A percentile compares a stretch with the other conserved stretches of the same genome.
phyloP scores from a whole-genome alignment of 2,329 filamentous ascomycete species.

The Clathrospora elynae region DNA sequence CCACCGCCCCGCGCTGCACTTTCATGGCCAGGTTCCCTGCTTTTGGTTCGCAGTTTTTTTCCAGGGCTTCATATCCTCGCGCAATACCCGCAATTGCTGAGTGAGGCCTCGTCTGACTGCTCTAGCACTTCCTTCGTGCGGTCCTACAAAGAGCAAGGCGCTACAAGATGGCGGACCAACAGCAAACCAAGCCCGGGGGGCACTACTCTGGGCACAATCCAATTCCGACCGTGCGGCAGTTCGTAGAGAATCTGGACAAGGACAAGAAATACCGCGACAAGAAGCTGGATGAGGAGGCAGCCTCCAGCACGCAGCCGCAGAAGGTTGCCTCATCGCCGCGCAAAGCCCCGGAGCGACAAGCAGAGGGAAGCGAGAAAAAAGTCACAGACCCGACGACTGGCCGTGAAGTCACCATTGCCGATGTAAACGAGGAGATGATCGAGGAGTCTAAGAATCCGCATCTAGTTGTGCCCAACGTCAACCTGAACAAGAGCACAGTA shows the following conservation, averaged over 20 bases:
- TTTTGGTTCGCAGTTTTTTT: slow-evolving; percentile 18
- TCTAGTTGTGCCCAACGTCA: slow-evolving; percentile 86
- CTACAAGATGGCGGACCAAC: slow-evolving; percentile 53
- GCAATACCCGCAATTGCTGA: slow-evolving; percentile 18
- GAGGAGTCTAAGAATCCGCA: slow-evolving; percentile 73
- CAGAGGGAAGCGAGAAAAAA: slow-evolving; percentile 56
- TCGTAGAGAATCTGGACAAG: slow-evolving; percentile 76
- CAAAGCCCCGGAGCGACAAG: slow-evolving; percentile 56
- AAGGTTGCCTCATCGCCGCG: slow-evolving; percentile 34
- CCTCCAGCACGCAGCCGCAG: slow-evolving; percentile 47
- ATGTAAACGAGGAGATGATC: slow-evolving; percentile 73
- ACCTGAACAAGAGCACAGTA: slow-evolving; percentile 74
- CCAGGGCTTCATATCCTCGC: slow-evolving; percentile 5
- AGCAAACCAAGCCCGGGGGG: slow-evolving; percentile 60
- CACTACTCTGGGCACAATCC: slow-evolving; percentile 85
- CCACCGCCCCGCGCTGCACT: slow-evolving; percentile 6
- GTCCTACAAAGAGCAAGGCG: slow-evolving; percentile 9
- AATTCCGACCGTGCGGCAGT: slow-evolving; percentile 85
- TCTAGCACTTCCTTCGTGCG: slow-evolving; percentile 6
- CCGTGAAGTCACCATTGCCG: slow-evolving; percentile 82
- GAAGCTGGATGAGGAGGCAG: slow-evolving; percentile 63
- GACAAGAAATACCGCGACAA: slow-evolving; percentile 79
- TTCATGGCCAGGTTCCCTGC: slow-evolving; percentile 21
- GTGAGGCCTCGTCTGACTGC: slow-evolving; percentile 8
- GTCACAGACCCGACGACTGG: slow-evolving; percentile 91